Conservation (phyloP, 2,329 filamentous ascomycete species). For the Trichoderma semiorbis region DNA sequence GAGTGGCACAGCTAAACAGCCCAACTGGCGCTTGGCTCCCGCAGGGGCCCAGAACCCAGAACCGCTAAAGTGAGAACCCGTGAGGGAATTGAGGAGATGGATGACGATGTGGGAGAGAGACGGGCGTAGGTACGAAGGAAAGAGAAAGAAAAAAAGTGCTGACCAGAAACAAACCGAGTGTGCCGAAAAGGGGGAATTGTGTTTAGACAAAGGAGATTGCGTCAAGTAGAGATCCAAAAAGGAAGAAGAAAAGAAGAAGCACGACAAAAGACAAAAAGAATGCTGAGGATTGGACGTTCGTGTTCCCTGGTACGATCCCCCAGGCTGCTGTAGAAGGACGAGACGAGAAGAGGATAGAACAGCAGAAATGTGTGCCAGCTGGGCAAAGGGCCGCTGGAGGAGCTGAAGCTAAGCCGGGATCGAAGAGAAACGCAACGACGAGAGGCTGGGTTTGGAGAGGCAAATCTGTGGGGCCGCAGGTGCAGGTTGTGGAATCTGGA, state of each 20-base stretch:
- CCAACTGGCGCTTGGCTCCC: slow-evolving; percentile 1
- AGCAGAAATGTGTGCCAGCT: neutral
- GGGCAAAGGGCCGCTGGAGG: neutral
- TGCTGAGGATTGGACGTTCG: neutral
- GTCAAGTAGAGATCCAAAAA: neutral
- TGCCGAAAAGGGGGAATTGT: neutral
- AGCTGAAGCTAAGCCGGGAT: neutral
- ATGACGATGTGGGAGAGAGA: neutral
- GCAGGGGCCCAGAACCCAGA: slow-evolving; percentile 3
- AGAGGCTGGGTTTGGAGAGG: neutral
- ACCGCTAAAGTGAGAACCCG: neutral
- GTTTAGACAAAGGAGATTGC: neutral
- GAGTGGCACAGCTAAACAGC: neutral
- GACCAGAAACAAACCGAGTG: neutral
- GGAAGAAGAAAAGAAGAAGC: neutral
- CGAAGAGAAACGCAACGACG: neutral
- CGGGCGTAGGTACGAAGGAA: neutral
- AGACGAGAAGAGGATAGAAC: neutral
- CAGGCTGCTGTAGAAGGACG: neutral
- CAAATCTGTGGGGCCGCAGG: neutral
- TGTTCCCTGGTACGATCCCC: neutral
- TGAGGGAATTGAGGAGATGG: neutral
- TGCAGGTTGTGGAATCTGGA: neutral
- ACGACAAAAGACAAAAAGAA: neutral
- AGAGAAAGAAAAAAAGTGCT: neutral